Percentiles rank a stretch among this genome's conserved stretches.
Conservation (phyloP, 768 basidiomycete genomes). For the Amanita rimosa region DNA sequence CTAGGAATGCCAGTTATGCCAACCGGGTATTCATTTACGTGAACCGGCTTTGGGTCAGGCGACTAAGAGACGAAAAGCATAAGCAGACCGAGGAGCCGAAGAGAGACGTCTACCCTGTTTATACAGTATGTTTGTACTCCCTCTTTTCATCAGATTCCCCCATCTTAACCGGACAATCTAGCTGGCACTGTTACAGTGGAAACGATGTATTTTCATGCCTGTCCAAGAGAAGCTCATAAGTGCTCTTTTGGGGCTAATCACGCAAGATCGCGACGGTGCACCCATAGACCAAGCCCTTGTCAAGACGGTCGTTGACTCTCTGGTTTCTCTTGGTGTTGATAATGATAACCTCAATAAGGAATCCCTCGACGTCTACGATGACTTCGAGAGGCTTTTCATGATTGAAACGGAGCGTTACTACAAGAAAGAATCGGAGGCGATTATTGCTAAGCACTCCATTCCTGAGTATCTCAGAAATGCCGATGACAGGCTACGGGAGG, state of each 20-base stretch:
- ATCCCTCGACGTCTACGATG: slow-evolving; percentile 90
- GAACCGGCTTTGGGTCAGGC: slow-evolving; percentile 98
- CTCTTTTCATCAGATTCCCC: background rate
- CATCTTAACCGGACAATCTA: slow-evolving; percentile 15
- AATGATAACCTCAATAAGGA: slow-evolving; percentile 86
- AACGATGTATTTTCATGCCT: slow-evolving; percentile 76
- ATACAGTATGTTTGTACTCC: slow-evolving; percentile 56
- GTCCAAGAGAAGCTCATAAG: slow-evolving; percentile 77
- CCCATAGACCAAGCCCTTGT: slow-evolving; percentile 91
- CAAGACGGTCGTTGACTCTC: slow-evolving; percentile 94
- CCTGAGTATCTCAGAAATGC: slow-evolving; percentile 97
- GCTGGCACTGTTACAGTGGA: slow-evolving; percentile 97
- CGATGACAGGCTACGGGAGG: slow-evolving; percentile 86
- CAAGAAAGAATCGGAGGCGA: slow-evolving; percentile 84
- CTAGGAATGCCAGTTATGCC: slow-evolving; percentile 92
- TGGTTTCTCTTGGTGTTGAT: slow-evolving; percentile 91
- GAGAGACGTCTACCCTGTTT: slow-evolving; percentile 93
- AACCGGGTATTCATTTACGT: slow-evolving; percentile 95
- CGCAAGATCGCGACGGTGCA: slow-evolving; percentile 91
- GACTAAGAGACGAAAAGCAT: slow-evolving; percentile 94
- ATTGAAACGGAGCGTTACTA: slow-evolving; percentile 86
- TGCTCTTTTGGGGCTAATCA: slow-evolving; percentile 81
- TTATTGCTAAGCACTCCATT: slow-evolving; percentile 85
- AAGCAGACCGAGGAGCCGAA: slow-evolving; percentile 11
- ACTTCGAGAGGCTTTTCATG: slow-evolving; percentile 86